Evolutionary conservation across 345 rosid genomes (phyloP).

Genomic region (Rhodamnia argentea): DNA sequence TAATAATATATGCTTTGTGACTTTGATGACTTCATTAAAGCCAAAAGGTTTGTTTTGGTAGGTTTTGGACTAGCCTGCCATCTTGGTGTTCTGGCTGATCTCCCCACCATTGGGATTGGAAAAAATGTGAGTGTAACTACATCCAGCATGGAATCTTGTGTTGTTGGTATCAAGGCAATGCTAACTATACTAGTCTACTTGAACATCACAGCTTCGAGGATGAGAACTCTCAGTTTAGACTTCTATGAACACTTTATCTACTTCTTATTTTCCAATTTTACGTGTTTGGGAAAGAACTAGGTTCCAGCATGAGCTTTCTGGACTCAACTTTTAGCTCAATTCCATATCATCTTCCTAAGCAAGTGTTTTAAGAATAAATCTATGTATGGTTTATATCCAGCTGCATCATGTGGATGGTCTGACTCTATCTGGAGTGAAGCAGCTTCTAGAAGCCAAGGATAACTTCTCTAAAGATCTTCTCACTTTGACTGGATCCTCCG

Average conservation of each 20-base stretch:
- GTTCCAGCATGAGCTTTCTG: background rate
- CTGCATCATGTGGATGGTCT: conserved; percentile 88
- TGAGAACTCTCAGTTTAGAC: background rate
- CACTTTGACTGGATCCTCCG: conserved; percentile 63
- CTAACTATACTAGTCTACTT: background rate
- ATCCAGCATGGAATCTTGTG: background rate
- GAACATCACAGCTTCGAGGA: background rate
- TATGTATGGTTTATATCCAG: conserved; percentile 25
- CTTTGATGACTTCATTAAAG: background rate
- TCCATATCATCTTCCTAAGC: background rate
- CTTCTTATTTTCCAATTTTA: background rate
- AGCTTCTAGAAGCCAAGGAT: conserved; percentile 41
- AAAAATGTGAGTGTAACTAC: conserved; percentile 43
- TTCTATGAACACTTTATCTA: background rate
- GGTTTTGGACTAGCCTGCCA: conserved; percentile 95
- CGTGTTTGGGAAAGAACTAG: background rate
- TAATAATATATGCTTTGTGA: background rate
- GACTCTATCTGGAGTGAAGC: conserved; percentile 44
- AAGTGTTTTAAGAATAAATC: background rate
- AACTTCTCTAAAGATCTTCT: conserved; percentile 24
- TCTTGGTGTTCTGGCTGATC: conserved; percentile 67
- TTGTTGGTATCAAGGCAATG: too few relatives aligned
- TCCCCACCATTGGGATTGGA: conserved; percentile 78
- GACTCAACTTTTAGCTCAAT: background rate
- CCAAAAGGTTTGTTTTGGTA: conserved; percentile 7